A percentile compares a stretch with the other conserved stretches of the same genome.
Conservation (phyloP, 192 early-diverging fungal species). For the Backusella psychrophila region DNA sequence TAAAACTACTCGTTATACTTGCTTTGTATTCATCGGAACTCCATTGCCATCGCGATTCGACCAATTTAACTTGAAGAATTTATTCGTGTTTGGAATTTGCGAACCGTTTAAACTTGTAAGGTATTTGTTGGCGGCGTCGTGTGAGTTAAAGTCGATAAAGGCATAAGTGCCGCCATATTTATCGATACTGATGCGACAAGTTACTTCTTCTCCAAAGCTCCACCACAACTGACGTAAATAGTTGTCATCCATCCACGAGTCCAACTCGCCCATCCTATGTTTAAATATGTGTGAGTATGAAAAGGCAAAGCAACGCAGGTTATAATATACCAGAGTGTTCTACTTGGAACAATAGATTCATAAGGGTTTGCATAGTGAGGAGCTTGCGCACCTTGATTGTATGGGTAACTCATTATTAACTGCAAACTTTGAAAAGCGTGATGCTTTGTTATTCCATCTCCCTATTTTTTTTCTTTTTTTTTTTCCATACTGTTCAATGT, state of each 20-base stretch:
- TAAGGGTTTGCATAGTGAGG: not conserved
- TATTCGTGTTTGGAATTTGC: conserved; percentile 12
- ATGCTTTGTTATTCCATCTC: not conserved
- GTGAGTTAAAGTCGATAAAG: conserved; percentile 14
- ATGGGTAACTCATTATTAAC: not conserved
- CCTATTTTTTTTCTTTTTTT: not conserved
- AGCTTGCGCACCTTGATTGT: not conserved
- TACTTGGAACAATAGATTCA: not conserved
- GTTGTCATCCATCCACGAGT: conserved; percentile 20
- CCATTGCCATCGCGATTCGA: conserved; percentile 13
- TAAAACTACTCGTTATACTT: not conserved
- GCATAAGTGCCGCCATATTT: conserved; percentile 18
- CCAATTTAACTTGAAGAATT: conserved; percentile 16
- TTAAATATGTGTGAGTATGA: not conserved
- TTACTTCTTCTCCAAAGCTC: conserved; percentile 14
- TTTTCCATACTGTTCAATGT: not conserved
- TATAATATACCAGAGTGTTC: not conserved
- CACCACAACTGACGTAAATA: conserved; percentile 12
- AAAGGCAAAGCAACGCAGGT: not conserved
- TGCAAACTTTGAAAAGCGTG: not conserved
- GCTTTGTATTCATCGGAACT: conserved; percentile 3
- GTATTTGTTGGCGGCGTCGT: not conserved
- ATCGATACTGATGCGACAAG: conserved; percentile 14
- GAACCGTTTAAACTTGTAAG: not conserved
- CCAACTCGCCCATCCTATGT: conserved; percentile 16